Base-by-base conservation (phyloP, 192 early-diverging fungal species). In the Coemansia nantahalensis region DNA sequence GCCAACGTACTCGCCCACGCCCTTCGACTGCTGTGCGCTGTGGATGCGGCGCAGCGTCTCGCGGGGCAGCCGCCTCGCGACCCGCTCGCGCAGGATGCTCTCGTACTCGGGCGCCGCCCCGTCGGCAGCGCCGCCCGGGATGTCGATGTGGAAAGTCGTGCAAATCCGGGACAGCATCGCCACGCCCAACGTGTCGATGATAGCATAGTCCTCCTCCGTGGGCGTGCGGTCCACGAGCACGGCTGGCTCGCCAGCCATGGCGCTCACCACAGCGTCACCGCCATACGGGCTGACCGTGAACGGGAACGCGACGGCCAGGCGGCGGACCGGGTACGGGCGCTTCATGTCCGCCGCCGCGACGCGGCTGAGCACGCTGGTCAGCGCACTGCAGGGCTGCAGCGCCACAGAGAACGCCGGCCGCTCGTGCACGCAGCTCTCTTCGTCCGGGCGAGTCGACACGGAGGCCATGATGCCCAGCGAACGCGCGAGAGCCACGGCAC, bases 1-100 rank as follows among this genome's bases (percentile, higher is more conserved):
- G 8, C 65, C 65, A 22, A 68, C 65, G 28, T 68, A 68, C 24
- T 48, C 65, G 43, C 65, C 51, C 10, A 8, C 19, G 32, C 45
- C 47, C 18, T 23, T 17, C 15, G 15, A 18, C 8, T 8, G 44
- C 22, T 19, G 52, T 9, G 59, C 57, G 2, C 23, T 33, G n/a
- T 48, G 37, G 10, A 62, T 54, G 24, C 10, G 45, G 7, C 13
- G 39, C 39, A 54, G 10, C 17, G 26, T 18, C 1, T 28, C 45
- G 2, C 11, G 7, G 6, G 51, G 35, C 51, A 62, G 22, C 14
- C 48, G 22, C 30, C 38, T 21, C 0, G n/a, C 19, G 28, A 50
- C 35, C n/a, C 45, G 22, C 12, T 16, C 34, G 23, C 59, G 44
- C 30, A 53, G 31, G 12, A 39, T n/a, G 22, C 16, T 15, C 37